Base-by-base conservation (phyloP, 768 basidiomycete genomes). In the Boletellus emodensis region DNA sequence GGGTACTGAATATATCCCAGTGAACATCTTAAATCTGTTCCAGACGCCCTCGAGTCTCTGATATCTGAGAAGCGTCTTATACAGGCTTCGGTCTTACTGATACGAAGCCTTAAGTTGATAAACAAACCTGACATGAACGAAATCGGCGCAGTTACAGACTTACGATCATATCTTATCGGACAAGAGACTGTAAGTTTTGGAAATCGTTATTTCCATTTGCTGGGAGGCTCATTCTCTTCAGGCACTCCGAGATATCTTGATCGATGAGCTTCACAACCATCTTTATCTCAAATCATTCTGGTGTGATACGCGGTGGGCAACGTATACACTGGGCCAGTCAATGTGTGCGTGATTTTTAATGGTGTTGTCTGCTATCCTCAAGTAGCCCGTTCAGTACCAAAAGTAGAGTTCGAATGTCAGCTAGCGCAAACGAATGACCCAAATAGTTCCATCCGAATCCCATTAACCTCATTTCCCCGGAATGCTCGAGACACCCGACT, bases 231-330 rank as follows among this genome's bases (percentile, higher is more conserved):
- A 70, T 44, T 2, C 2, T 36, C 44, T 49, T 32, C 60, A 97
- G 95, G 86, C 90, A 11, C 71, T 99, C 39, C 79, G 89, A 40
- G 96, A 98, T 56, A 96, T 98, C 48, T 72, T 99, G 50, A 76
- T 94, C 7, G 96, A 99, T 57, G 96, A 99, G 62, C 77, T 99
- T 12, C 94, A 98, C 63, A 91, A 84, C 58, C 96, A 99, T 69
- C 71, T 99, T n/a, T 99, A 96, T 69, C 81, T 99, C 52, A 96
- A 95, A 62, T 90, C 88, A 1, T 95, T 93, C 66, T 96, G 94
- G 84, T 94, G 91, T 63, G 95, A 98, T 58, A 80, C 84, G 6
- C 83, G 95, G 28, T 99, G 96, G 96, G 75, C 82, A 15, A 71
- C 88, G 1, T 97, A 96, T 65, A 71, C 78, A 11, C 83, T 86